phyloP scores from a whole-genome alignment of 75 land plant species.

The Adiantum capillusveneris region DNA sequence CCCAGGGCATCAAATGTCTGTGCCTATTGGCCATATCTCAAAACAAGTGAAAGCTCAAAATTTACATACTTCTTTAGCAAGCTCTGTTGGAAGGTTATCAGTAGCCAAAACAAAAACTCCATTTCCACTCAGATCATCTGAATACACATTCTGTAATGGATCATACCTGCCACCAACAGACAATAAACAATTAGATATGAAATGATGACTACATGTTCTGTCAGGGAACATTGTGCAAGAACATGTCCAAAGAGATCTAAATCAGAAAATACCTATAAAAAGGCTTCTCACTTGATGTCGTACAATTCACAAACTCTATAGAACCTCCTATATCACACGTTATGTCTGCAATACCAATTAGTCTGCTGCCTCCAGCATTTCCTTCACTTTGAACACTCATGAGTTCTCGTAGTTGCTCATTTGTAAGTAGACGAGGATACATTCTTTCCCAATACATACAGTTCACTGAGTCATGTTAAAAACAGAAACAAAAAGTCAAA shows the following conservation, averaged over 20 bases:
- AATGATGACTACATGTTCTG: too few species aligned
- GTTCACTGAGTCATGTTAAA: conserved; percentile 52
- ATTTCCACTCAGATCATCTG: conserved; percentile 71
- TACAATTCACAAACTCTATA: conserved; percentile 64
- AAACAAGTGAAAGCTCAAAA: too few species aligned
- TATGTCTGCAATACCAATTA: conserved; percentile 79
- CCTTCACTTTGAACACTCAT: conserved; percentile 10
- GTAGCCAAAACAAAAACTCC: conserved; percentile 76
- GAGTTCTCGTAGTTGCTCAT: conserved; percentile 55
- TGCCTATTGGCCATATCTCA: too few species aligned
- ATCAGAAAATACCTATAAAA: conserved; percentile 92
- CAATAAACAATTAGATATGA: too few species aligned
- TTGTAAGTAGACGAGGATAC: conserved; percentile 74
- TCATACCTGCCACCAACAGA: conserved; percentile 46
- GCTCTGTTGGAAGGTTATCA: conserved; percentile 94
- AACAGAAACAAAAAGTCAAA: background rate
- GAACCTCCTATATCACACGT: conserved; percentile 95
- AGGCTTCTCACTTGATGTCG: conserved; percentile 74
- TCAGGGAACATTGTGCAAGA: too few species aligned
- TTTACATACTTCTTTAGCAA: conserved; percentile 72
- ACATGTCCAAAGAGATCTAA: too few species aligned
- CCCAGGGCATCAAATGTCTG: too few species aligned
- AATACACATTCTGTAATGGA: conserved; percentile 47
- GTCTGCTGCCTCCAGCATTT: conserved; percentile 19
- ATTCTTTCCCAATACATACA: conserved; percentile 97